Evolutionary conservation across 352 stramenopile species (phyloP).

Genomic region (Pythium monospermum): DNA sequence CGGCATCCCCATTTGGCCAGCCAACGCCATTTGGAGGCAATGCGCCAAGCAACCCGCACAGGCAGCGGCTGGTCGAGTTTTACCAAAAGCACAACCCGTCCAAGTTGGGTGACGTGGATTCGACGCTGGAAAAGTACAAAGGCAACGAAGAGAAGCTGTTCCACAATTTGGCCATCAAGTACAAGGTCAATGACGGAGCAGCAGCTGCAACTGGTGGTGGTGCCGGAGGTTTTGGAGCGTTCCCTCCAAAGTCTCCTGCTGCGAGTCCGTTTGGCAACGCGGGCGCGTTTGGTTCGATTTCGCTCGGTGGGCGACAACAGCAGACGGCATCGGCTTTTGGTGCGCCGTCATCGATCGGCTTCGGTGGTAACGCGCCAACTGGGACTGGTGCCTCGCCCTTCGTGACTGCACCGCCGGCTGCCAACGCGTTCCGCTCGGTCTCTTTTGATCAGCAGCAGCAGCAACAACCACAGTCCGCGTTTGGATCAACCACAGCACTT

Average conservation of each 20-base stretch:
- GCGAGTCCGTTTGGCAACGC: constrained; percentile 66
- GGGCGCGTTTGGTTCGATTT: constrained; percentile 37
- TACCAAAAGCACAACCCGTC: constrained; percentile 90
- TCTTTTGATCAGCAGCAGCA: constrained; percentile 9
- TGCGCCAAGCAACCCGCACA: constrained; percentile 33
- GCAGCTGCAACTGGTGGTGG: constrained; percentile 13
- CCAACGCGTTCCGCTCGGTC: constrained; percentile 10
- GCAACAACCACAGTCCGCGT: too few relatives aligned
- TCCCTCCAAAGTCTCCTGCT: constrained; percentile 28
- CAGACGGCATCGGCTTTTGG: constrained; percentile 28
- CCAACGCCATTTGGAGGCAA: constrained; percentile 1
- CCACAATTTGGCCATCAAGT: constrained; percentile 64
- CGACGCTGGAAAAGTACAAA: constrained; percentile 88
- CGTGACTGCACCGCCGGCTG: constrained; percentile 14
- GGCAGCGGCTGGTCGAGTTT: constrained; percentile 78
- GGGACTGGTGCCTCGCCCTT: constrained; percentile 37
- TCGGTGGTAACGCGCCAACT: constrained; percentile 28
- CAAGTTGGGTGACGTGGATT: constrained; percentile 84
- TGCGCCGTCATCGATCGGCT: constrained; percentile 33
- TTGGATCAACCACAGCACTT: constrained; percentile 11
- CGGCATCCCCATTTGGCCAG: too few relatives aligned
- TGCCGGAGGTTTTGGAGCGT: constrained; percentile 31
- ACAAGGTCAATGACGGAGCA: constrained; percentile 36
- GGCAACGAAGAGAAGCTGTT: constrained; percentile 79
- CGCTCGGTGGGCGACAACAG: constrained; percentile 19